Evolutionary conservation across 805 yeast genomes (phyloP).

Genomic region (Pichia paraexigua): DNA sequence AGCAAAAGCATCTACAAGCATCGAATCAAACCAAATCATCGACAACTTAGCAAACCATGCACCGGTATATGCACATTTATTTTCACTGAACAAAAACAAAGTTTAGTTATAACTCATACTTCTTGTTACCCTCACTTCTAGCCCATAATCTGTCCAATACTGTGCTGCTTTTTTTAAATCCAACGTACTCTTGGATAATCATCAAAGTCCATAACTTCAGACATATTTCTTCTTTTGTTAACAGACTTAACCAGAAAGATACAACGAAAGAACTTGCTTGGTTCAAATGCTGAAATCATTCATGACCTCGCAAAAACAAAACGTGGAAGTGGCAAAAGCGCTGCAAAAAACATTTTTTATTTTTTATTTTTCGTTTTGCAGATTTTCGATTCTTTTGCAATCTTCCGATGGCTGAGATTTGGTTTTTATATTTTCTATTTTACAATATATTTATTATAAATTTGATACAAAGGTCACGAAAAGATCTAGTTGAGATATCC

Average conservation of each 20-base stretch:
- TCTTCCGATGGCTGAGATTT: background rate
- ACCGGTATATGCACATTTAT: background rate
- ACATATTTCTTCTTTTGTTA: slow-evolving; percentile 29
- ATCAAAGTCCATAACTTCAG: slow-evolving; percentile 56
- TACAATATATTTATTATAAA: background rate
- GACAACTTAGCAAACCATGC: background rate
- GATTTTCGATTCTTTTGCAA: background rate
- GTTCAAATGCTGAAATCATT: background rate
- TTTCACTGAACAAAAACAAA: background rate
- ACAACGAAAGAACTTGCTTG: background rate
- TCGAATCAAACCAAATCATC: background rate
- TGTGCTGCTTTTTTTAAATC: background rate
- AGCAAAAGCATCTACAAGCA: background rate
- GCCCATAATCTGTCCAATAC: background rate
- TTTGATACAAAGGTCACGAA: background rate
- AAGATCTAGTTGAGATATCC: slow-evolving; percentile 65
- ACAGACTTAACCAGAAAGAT: background rate
- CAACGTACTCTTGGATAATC: slow-evolving; percentile 47
- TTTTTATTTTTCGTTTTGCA: background rate
- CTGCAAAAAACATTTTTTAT: too few relatives aligned
- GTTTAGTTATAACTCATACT: background rate
- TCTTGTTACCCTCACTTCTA: background rate
- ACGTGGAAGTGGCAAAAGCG: background rate
- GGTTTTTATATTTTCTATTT: background rate
- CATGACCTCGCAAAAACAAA: background rate